Conservation (phyloP, 331 rosid genomes). For the Acacia pycnantha region DNA sequence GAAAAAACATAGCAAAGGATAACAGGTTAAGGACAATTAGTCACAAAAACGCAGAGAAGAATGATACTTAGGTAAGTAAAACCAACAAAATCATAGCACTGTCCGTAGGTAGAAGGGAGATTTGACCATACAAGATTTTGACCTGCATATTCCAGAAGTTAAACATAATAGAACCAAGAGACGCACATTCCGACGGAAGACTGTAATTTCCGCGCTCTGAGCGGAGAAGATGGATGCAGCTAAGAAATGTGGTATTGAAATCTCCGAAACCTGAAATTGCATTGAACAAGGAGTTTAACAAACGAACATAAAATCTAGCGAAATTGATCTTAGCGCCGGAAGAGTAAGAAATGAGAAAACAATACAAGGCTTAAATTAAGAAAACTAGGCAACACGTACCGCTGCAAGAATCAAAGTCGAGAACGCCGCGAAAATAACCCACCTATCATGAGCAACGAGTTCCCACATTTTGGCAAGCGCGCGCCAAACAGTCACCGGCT, state of each 20-base stretch:
- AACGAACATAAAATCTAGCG: background rate
- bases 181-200: slow-evolving; percentile 74
- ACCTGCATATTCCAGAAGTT: slow-evolving; percentile 96
- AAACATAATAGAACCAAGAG: slow-evolving; percentile 68
- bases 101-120: slow-evolving; percentile 49
- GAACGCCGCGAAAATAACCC: slow-evolving; percentile 81
- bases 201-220: slow-evolving; percentile 67
- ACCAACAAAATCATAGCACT: background rate
- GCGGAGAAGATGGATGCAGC: slow-evolving; percentile 89
- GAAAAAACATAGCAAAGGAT: background rate
- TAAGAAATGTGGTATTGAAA: slow-evolving; percentile 83
- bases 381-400: slow-evolving; percentile 33
- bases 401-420: slow-evolving; percentile 81
- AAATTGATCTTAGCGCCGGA: background rate
- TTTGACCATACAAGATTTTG: slow-evolving; percentile 95
- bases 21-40: background rate
- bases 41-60: background rate
- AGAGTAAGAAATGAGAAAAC: background rate
- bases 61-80: background rate
- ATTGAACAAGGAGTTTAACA: background rate
- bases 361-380: background rate
- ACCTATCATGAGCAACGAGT: slow-evolving; percentile 73
- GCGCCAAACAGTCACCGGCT: slow-evolving; percentile 76
- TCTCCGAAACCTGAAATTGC: slow-evolving; percentile 75
- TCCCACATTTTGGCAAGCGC: slow-evolving; percentile 86